These are phyloP conservation scores for Naganishia vaughanmartiniae DNA, from an alignment of 768 basidiomycete species.

Conservation along the genomic window DNA sequence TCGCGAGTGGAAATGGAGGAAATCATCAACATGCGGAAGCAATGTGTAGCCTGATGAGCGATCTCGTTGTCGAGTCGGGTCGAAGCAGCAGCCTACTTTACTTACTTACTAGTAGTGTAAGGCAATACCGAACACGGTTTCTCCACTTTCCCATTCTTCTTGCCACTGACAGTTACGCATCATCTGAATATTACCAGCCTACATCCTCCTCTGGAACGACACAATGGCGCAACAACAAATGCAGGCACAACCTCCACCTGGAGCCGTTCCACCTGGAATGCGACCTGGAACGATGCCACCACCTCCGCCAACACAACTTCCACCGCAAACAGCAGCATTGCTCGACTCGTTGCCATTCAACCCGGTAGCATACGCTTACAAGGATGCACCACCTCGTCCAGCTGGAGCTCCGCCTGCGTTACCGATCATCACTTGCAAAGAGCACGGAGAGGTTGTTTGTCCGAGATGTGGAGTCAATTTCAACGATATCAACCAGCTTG, in stretches of 20 bases:
- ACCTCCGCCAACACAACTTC: conserved; percentile 22
- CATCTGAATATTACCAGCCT: not conserved
- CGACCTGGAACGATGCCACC: conserved; percentile 28
- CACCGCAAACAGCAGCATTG: conserved; percentile 29
- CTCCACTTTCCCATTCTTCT: not conserved
- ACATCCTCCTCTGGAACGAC: not conserved
- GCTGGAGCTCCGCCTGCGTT: conserved; percentile 35
- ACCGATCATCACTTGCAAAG: conserved; percentile 61
- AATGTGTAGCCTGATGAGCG: too few species aligned
- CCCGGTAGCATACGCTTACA: conserved; percentile 37
- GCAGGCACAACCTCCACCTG: conserved; percentile 25
- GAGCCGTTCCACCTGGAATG: conserved; percentile 18
- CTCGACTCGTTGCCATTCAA: conserved; percentile 40
- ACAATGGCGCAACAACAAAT: conserved; percentile 20
- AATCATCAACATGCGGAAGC: too few species aligned
- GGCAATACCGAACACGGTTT: too few species aligned
- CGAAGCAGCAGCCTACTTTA: too few species aligned
- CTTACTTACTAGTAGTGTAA: too few species aligned
- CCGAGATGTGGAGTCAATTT: conserved; percentile 72
- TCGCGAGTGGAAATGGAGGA: too few species aligned
- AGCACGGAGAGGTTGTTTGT: conserved; percentile 73
- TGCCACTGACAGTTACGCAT: not conserved
- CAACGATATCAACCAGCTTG: conserved; percentile 70
- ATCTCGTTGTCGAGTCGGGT: too few species aligned
- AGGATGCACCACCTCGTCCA: conserved; percentile 32